Evolutionary conservation across 768 basidiomycete genomes (phyloP).

Genomic region (Neoboletus brunneissimus): DNA sequence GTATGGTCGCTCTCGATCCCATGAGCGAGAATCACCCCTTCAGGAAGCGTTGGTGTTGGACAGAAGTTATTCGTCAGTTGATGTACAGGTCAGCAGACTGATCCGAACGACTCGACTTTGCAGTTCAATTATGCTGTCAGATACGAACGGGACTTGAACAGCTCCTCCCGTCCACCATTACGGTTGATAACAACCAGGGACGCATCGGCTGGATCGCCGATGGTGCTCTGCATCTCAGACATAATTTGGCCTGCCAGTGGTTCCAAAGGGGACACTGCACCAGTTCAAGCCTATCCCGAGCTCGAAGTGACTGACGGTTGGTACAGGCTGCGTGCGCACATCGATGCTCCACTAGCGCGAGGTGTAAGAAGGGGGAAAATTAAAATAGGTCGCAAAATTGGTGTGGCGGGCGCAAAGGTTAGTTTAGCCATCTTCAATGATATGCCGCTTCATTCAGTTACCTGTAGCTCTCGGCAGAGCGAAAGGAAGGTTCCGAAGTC

Average conservation of each 20-base stretch:
- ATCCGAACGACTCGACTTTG: not conserved
- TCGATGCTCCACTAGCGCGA: constrained; percentile 70
- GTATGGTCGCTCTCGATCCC: constrained; percentile 76
- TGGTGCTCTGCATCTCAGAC: constrained; percentile 81
- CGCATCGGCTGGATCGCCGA: constrained; percentile 70
- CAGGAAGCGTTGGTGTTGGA: constrained; percentile 74
- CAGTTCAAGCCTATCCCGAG: constrained; percentile 46
- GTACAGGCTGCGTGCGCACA: constrained; percentile 79
- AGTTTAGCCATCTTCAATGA: constrained; percentile 22
- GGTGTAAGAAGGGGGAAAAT: constrained; percentile 68
- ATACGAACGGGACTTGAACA: constrained; percentile 84
- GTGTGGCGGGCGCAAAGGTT: constrained; percentile 76
- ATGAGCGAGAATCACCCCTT: constrained; percentile 44
- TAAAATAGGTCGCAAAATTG: constrained; percentile 78
- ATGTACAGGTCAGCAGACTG: constrained; percentile 65
- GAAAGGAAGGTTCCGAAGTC: constrained; percentile 77
- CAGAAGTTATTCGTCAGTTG: constrained; percentile 77
- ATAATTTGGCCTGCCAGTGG: constrained; percentile 53
- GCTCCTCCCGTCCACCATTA: constrained; percentile 75
- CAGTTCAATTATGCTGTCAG: constrained; percentile 38
- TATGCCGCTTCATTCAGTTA: not conserved
- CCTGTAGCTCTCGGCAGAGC: constrained; percentile 60
- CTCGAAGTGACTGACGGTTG: constrained; percentile 97
- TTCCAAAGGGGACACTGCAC: constrained; percentile 36
- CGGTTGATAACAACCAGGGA: constrained; percentile 83